Percentiles rank a stretch among this genome's conserved stretches.
These are phyloP conservation scores for Tetrastigma voinierianum DNA, from an alignment of 164 flowering plant species.

Conservation along the genomic window DNA sequence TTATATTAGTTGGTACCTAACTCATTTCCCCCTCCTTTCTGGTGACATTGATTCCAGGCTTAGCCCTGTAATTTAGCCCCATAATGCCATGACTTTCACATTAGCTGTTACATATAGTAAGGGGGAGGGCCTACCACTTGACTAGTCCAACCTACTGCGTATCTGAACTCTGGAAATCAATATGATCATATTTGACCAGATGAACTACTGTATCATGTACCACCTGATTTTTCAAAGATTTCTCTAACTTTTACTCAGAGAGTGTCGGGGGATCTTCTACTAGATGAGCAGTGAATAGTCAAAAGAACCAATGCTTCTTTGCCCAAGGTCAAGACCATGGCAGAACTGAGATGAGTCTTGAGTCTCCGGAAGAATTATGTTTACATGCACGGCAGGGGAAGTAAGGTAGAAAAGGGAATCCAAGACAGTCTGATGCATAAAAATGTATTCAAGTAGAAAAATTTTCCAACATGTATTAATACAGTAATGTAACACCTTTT, in stretches of 20 bases:
- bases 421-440: no score
- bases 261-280: conserved; percentile 7
- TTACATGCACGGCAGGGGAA: no score
- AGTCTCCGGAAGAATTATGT: no score
- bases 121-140: background rate
- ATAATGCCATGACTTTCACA: background rate
- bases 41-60: conserved; percentile 9
- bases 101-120: background rate
- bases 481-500: no score
- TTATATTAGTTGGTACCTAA: conserved; percentile 16
- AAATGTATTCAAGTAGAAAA: no score
- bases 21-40: conserved; percentile 18
- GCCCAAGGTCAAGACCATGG: no score
- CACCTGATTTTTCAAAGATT: background rate
- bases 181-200: conserved; percentile 15
- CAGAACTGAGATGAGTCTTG: no score
- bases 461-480: no score
- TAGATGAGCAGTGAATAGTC: no score
- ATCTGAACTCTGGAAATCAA: conserved; percentile 1
- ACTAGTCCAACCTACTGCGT: background rate
- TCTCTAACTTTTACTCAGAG: background rate
- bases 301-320: no score
- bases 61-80: conserved; percentile 6
- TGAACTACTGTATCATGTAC: background rate
- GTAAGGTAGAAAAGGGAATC: no score